Evolutionary conservation across 257 asterid genomes (phyloP), one percentile per base, ranked within the genome.

Genomic region (Misopates orontium): DNA sequence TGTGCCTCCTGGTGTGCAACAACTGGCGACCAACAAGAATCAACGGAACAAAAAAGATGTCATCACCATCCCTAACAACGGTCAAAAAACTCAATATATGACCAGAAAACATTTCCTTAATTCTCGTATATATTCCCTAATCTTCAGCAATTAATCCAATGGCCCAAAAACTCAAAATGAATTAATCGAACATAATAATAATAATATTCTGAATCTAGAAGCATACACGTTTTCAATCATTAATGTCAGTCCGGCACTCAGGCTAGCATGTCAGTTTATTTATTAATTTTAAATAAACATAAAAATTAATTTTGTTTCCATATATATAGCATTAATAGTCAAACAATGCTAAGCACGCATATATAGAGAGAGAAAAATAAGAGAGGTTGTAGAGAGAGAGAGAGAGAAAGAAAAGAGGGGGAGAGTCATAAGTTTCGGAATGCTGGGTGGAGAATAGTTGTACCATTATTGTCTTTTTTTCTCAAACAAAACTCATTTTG

Each of bases 381-480:
- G 42, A 36, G 42, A 8, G 6, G 42, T 54, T 23, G 32, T 13
- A 24, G 17, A 12, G 9, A 51, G 24, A 51, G 51, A 53, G 36
- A 9, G 40, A 52, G 56, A 45, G 64, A 65, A 66, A 68, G 20
- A 74, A 77, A 80, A 83, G 83, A 77, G 70, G 55, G 68, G 41
- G 67, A 41, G 54, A 60, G 60, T 54, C 60, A 54, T 55, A 56
- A 25, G 44, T 56, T 56, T 56, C 61, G 61, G 61, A 56, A 16
- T 45, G 51, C 19, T 45, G 51, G 67, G 16, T 25, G 36, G 52
- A 52, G 28, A 14, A 60, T 28, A 2, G 36, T 28, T 28, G 36
- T 3, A 28, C 3, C 7, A 28, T 28, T 7, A 28, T 28, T 7
- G 7, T n/a, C n/a, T n/a, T n/a, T n/a, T n/a, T n/a, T n/a, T n/a